These are phyloP conservation scores for Emmonsiellopsis sp. DNA, from an alignment of 2,329 filamentous ascomycete species.

Conservation along the genomic window DNA sequence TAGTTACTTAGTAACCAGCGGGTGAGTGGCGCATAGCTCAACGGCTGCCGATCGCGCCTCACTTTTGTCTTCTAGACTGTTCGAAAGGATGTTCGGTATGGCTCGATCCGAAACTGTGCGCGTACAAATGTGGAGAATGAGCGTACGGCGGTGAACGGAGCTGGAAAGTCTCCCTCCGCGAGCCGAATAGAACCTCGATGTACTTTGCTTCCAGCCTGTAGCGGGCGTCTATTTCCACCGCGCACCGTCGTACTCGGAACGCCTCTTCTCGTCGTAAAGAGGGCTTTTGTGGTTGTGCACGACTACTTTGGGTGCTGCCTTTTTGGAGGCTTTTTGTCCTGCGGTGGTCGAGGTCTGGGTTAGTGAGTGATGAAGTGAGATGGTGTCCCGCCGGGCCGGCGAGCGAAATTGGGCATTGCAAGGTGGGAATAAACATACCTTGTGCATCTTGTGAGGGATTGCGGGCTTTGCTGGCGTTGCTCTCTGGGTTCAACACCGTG, in stretches of 20 bases:
- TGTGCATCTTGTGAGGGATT: constrained; percentile 2
- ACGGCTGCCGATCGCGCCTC: not conserved
- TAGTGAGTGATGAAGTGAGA: constrained; percentile 2
- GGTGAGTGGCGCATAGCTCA: not conserved
- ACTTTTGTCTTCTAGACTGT: not conserved
- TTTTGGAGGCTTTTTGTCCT: constrained; percentile 6
- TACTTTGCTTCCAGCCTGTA: not conserved
- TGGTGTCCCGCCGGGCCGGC: not conserved
- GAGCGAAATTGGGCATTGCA: not conserved
- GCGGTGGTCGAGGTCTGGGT: not conserved
- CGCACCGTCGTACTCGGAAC: constrained; percentile 1
- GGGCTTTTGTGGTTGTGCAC: constrained; percentile 8
- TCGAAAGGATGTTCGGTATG: not conserved
- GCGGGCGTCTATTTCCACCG: constrained; percentile 8
- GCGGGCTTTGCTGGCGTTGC: not conserved
- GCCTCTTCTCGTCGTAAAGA: constrained; percentile 6
- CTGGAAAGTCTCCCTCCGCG: not conserved
- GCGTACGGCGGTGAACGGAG: not conserved
- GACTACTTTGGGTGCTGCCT: not conserved
- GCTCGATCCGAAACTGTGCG: too few species aligned
- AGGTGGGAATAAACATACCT: constrained; percentile 4
- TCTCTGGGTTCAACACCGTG: not conserved
- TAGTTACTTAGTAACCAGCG: not conserved
- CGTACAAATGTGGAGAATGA: not conserved
- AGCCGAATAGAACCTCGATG: not conserved